phyloP scores from a whole-genome alignment of 352 stramenopile species.

The Globisporangium rhizosaccharum region DNA sequence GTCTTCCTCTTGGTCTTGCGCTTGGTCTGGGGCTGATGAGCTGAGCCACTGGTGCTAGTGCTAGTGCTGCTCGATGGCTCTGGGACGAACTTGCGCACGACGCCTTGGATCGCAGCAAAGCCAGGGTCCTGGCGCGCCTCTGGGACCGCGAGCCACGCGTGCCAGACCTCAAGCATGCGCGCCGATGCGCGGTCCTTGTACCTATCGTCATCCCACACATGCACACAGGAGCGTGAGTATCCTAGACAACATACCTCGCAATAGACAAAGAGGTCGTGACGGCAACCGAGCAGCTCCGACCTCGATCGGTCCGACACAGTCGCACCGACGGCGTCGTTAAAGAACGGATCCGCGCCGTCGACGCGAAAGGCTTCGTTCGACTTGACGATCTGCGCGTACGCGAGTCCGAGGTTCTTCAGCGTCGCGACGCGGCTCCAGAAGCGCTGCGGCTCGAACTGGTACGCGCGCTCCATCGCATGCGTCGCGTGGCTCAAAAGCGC shows the following conservation, averaged over 20 bases:
- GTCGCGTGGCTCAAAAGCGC: slow-evolving; percentile 63
- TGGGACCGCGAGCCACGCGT: slow-evolving; percentile 46
- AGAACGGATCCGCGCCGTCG: slow-evolving; percentile 31
- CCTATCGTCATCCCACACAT: slow-evolving; percentile 14
- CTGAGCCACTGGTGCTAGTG: neutral
- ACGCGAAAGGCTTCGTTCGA: slow-evolving; percentile 45
- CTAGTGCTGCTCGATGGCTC: neutral
- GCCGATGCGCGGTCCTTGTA: slow-evolving; percentile 62
- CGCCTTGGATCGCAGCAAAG: slow-evolving; percentile 37
- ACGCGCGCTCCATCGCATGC: slow-evolving; percentile 59
- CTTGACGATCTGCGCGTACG: slow-evolving; percentile 91
- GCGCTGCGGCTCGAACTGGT: slow-evolving; percentile 59
- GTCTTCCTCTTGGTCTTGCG: slow-evolving; percentile 4
- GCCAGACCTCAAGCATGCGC: slow-evolving; percentile 69
- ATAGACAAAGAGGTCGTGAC: neutral
- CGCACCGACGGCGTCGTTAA: slow-evolving; percentile 38
- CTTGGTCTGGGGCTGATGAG: neutral
- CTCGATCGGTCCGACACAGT: slow-evolving; percentile 30
- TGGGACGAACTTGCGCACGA: slow-evolving; percentile 51
- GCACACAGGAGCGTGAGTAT: too few species aligned
- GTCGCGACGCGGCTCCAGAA: slow-evolving; percentile 57
- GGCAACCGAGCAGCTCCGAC: slow-evolving; percentile 13
- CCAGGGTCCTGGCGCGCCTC: slow-evolving; percentile 42
- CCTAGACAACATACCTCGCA: neutral
- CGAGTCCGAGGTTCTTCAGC: slow-evolving; percentile 92